Conservation (phyloP, 2,329 filamentous ascomycete species). For the Cytospora schulzeri region DNA sequence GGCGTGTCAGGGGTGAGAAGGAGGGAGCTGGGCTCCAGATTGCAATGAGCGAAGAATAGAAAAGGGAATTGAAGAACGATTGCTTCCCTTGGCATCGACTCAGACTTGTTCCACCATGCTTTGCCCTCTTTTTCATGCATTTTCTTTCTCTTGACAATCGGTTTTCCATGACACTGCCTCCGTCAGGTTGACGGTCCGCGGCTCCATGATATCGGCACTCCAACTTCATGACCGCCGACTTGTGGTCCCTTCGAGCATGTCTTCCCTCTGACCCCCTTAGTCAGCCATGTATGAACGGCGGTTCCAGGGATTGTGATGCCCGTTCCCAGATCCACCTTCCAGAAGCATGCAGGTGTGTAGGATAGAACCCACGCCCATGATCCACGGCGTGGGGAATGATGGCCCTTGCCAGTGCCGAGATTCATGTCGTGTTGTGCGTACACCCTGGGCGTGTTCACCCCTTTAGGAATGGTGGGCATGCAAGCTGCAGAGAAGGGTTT, state of each 20-base stretch:
- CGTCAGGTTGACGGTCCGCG: neutral
- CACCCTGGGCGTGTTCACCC: slow-evolving; percentile 1
- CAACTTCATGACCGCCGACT: slow-evolving; percentile 11
- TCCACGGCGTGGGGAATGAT: slow-evolving; percentile 1
- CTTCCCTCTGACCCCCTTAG: slow-evolving; percentile 1
- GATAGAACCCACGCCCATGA: neutral
- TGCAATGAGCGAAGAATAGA: slow-evolving; percentile 2
- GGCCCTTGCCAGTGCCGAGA: slow-evolving; percentile 1
- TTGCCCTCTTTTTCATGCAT: slow-evolving; percentile 7
- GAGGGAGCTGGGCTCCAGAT: neutral
- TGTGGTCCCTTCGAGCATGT: neutral
- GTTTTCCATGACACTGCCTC: slow-evolving; percentile 15
- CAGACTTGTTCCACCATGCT: neutral
- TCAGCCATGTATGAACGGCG: slow-evolving; percentile 14
- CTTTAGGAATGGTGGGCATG: neutral
- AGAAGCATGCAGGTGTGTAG: slow-evolving; percentile 22
- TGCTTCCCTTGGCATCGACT: slow-evolving; percentile 3
- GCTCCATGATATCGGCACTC: slow-evolving; percentile 14
- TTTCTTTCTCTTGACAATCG: slow-evolving; percentile 3
- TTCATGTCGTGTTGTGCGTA: neutral
- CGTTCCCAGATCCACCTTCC: slow-evolving; percentile 22
- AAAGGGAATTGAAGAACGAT: slow-evolving; percentile 5
- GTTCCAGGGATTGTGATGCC: slow-evolving; percentile 7
- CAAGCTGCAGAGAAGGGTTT: neutral
- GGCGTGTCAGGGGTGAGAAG: neutral